Percentiles rank a stretch among this genome's conserved stretches.
Conservation (phyloP, 768 basidiomycete species). For the Steccherinum ochraceum region DNA sequence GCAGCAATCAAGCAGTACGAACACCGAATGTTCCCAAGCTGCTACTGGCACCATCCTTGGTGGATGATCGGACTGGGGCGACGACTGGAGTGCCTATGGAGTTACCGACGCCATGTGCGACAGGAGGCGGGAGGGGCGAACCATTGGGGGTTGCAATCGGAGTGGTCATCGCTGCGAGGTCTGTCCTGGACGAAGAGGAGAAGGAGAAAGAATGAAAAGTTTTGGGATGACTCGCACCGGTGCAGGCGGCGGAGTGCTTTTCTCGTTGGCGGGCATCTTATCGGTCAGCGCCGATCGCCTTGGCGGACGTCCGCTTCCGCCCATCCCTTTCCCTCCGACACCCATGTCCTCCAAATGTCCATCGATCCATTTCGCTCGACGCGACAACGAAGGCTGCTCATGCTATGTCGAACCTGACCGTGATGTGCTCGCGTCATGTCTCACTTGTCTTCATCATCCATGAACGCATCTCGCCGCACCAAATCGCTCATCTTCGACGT, state of each 20-base stretch:
- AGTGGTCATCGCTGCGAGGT: conserved; percentile 18
- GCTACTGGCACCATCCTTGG: conserved; percentile 47
- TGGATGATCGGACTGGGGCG: conserved; percentile 48
- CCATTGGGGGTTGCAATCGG: conserved; percentile 20
- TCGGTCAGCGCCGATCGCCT: not conserved
- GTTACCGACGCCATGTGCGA: conserved; percentile 30
- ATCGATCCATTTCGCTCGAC: too few relatives aligned
- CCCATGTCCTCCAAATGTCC: not conserved
- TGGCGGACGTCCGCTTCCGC: not conserved
- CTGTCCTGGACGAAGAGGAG: not conserved
- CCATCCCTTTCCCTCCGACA: not conserved
- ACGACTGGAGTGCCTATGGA: conserved; percentile 32
- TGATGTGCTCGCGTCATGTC: too few relatives aligned
- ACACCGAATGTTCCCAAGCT: conserved; percentile 72
- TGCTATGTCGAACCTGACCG: too few relatives aligned
- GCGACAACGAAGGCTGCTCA: too few relatives aligned
- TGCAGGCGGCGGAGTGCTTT: not conserved
- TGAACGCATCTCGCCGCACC: too few relatives aligned
- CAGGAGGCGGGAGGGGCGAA: conserved; percentile 17
- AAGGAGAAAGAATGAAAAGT: not conserved
- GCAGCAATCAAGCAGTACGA: conserved; percentile 13
- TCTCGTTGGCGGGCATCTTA: not conserved
- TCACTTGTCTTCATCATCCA: too few relatives aligned
- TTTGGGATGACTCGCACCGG: conserved; percentile 7
- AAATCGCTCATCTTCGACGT: too few relatives aligned